Percentiles rank a stretch among this genome's conserved stretches.
phyloP scores from a whole-genome alignment of 371 early-diverging fungal species.

The Zychaea mexicana region DNA sequence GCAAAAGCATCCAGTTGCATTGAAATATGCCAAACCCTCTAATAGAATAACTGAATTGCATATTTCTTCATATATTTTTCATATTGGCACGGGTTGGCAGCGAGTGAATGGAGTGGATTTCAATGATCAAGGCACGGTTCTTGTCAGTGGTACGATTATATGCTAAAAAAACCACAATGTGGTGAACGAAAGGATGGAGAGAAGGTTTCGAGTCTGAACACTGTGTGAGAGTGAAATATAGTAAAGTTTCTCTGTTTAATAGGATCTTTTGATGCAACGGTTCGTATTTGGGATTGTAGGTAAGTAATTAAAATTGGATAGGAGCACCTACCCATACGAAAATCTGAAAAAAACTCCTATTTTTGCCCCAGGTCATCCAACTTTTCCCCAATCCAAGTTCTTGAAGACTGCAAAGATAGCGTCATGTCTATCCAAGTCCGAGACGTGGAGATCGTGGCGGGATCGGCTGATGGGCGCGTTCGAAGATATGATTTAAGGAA shows the following conservation, averaged over 20 bases:
- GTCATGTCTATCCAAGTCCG: slow-evolving; percentile 76
- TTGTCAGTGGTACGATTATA: slow-evolving; percentile 64
- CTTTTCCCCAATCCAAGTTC: slow-evolving; percentile 77
- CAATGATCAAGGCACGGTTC: slow-evolving; percentile 76
- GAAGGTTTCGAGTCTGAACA: neutral
- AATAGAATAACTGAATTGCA: neutral
- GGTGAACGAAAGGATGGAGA: neutral
- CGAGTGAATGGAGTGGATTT: slow-evolving; percentile 85
- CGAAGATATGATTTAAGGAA: slow-evolving; percentile 85
- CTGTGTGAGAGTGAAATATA: no score
- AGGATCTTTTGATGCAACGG: slow-evolving; percentile 91
- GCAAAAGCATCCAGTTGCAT: neutral
- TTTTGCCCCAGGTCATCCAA: slow-evolving; percentile 62
- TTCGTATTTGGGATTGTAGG: slow-evolving; percentile 89
- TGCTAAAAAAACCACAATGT: no score
- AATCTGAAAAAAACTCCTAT: no score
- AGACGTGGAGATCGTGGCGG: slow-evolving; percentile 76
- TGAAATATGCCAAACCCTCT: neutral
- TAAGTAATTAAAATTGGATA: no score
- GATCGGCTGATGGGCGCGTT: slow-evolving; percentile 83
- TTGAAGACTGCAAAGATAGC: slow-evolving; percentile 90
- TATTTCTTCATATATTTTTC: neutral
- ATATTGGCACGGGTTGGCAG: no score
- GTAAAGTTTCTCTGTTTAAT: slow-evolving; percentile 1
- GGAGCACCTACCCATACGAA: no score